Percentiles rank a stretch among this genome's conserved stretches.
Conservation (phyloP, 768 basidiomycete species). For the Tubosaeta sp. region DNA sequence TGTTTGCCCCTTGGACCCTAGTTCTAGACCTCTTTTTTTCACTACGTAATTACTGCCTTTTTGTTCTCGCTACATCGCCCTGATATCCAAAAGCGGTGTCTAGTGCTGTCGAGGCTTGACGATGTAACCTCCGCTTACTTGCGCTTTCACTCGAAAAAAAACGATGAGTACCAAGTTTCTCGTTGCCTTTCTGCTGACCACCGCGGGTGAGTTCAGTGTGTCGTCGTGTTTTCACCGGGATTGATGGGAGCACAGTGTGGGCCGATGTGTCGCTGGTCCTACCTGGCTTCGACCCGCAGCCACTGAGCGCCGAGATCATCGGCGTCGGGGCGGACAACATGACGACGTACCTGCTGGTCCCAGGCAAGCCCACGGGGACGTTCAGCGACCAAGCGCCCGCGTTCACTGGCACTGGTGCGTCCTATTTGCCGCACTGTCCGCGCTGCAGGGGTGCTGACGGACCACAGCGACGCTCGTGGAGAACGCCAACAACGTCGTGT, state of each 20-base stretch:
- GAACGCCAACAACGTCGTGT: neutral
- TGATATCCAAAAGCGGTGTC: too few species aligned
- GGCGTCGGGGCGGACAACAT: constrained; percentile 39
- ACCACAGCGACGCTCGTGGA: constrained; percentile 3
- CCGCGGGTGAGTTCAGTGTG: neutral
- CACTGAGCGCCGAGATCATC: constrained; percentile 38
- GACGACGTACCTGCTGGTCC: constrained; percentile 40
- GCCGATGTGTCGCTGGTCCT: constrained; percentile 37
- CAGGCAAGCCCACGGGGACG: constrained; percentile 34
- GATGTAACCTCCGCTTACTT: too few species aligned
- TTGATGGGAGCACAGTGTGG: constrained; percentile 3
- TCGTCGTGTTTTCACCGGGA: neutral
- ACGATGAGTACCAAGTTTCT: too few species aligned
- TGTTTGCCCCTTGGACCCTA: neutral
- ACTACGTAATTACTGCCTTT: neutral
- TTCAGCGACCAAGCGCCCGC: constrained; percentile 24
- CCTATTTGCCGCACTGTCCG: too few species aligned
- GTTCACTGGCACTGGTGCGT: constrained; percentile 37
- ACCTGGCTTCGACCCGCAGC: constrained; percentile 43
- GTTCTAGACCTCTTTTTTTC: neutral
- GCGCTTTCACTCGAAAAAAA: too few species aligned
- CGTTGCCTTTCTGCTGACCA: constrained; percentile 6
- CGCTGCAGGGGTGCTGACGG: too few species aligned
- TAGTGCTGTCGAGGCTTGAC: too few species aligned
- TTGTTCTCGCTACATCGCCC: neutral